These are phyloP conservation scores for Cyclocybe aegerita DNA, from an alignment of 768 basidiomycete genomes.

Conservation along the genomic window DNA sequence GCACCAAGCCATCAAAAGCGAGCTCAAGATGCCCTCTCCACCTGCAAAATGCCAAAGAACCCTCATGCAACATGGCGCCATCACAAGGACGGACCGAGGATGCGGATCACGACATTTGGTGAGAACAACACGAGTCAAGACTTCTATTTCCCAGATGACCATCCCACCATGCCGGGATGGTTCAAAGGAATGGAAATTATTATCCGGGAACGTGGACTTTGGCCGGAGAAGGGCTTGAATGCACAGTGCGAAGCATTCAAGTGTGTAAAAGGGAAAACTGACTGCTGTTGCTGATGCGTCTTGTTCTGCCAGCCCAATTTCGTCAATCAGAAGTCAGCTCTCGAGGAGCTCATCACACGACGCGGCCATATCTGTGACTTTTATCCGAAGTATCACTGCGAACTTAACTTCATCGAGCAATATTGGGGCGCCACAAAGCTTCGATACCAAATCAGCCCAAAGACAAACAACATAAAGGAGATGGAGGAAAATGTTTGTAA, in stretches of 20 bases:
- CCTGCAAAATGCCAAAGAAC: constrained; percentile 18
- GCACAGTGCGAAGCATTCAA: constrained; percentile 31
- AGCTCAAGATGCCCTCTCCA: constrained; percentile 17
- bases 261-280: constrained; percentile 9
- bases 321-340: constrained; percentile 15
- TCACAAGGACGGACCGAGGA: constrained; percentile 13
- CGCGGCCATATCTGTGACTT: constrained; percentile 22
- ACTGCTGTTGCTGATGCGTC: constrained; percentile 27
- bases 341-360: constrained; percentile 20
- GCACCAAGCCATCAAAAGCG: constrained; percentile 20
- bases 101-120: constrained; percentile 9
- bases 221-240: constrained; percentile 20
- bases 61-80: constrained; percentile 14
- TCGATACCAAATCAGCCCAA: constrained; percentile 18
- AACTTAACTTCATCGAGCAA: constrained; percentile 37
- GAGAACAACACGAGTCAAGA: constrained; percentile 16
- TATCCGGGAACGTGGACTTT: constrained; percentile 22
- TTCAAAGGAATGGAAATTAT: constrained; percentile 41
- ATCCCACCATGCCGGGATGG: constrained; percentile 28
- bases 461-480: constrained; percentile 27
- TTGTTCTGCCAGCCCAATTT: constrained; percentile 21
- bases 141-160: constrained; percentile 31
- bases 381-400: constrained; percentile 28
- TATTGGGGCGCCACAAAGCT: constrained; percentile 34
- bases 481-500: constrained; percentile 29